Evolutionary conservation across 441 rosid species (phyloP).

Genomic region (Rhodomyrtus psidioides): DNA sequence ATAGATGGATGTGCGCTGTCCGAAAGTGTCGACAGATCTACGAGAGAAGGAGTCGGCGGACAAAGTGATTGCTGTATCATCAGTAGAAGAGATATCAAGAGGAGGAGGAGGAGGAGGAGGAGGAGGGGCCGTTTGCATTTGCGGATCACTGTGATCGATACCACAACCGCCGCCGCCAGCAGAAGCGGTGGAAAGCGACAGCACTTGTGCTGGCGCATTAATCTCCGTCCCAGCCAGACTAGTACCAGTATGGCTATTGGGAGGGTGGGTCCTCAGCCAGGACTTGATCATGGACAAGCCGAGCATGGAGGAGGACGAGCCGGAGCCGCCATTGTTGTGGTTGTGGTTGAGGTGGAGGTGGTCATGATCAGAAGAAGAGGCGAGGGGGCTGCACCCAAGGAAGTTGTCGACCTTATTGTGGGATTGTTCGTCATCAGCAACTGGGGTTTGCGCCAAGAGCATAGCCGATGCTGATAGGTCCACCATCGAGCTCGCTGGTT

Average conservation of each 20-base stretch:
- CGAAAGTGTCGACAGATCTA: constrained; percentile 2
- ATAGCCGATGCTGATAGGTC: constrained; percentile 15
- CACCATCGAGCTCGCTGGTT: not conserved
- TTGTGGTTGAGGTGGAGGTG: constrained; percentile 9
- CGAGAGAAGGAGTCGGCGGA: not conserved
- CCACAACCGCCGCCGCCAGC: constrained; percentile 15
- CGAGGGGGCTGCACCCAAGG: constrained; percentile 49
- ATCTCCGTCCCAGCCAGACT: constrained; percentile 20
- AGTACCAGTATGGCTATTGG: not conserved
- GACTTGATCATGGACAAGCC: constrained; percentile 80
- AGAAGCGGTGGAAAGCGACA: not conserved
- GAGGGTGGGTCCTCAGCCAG: constrained; percentile 56
- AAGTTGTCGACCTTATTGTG: constrained; percentile 75
- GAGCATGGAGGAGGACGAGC: constrained; percentile 4
- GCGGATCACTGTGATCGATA: not conserved
- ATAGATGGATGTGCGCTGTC: constrained; percentile 7
- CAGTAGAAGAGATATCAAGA: not conserved
- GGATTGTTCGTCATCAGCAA: constrained; percentile 1
- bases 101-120: constrained; percentile 23
- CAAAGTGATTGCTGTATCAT: not conserved
- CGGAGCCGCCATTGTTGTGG: constrained; percentile 18
- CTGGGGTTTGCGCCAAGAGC: constrained; percentile 43
- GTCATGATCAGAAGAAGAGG: constrained; percentile 9
- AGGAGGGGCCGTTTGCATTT: constrained; percentile 42
- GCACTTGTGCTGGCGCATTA: constrained; percentile 11